Evolutionary conservation across 768 basidiomycete genomes (phyloP).

Genomic region (Coprinopsis strossmayeri): DNA sequence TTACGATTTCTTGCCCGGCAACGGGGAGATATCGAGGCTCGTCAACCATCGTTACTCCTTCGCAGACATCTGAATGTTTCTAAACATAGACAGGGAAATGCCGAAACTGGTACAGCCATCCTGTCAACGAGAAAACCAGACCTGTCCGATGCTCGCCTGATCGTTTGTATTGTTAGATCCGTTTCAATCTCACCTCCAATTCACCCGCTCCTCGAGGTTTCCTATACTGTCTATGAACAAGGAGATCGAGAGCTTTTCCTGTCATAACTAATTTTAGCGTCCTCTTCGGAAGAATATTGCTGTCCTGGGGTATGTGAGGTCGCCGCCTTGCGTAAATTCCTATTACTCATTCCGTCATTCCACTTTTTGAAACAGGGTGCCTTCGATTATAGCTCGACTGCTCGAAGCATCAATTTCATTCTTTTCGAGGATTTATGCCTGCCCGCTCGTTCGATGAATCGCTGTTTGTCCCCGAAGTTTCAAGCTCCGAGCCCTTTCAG

Average conservation of each 20-base stretch:
- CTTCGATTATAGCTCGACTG: neutral
- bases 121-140: neutral
- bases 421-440: neutral
- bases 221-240: neutral
- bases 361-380: neutral
- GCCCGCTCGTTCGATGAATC: neutral
- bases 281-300: neutral
- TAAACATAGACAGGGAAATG: neutral
- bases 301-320: neutral
- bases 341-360: neutral
- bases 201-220: neutral
- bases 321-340: neutral
- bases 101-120: neutral
- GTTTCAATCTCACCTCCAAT: neutral
- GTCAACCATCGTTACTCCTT: no score
- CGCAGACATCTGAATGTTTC: no score
- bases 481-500: neutral
- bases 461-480: neutral
- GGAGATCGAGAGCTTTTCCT: neutral
- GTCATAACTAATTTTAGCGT: no score
- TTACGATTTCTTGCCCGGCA: neutral
- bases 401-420: neutral
- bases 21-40: neutral
- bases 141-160: slow-evolving; percentile 4
- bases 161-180: neutral